Evolutionary conservation across 768 basidiomycete species (phyloP), one percentile per base, ranked within the genome.

Genomic region (Rickenella mellea): DNA sequence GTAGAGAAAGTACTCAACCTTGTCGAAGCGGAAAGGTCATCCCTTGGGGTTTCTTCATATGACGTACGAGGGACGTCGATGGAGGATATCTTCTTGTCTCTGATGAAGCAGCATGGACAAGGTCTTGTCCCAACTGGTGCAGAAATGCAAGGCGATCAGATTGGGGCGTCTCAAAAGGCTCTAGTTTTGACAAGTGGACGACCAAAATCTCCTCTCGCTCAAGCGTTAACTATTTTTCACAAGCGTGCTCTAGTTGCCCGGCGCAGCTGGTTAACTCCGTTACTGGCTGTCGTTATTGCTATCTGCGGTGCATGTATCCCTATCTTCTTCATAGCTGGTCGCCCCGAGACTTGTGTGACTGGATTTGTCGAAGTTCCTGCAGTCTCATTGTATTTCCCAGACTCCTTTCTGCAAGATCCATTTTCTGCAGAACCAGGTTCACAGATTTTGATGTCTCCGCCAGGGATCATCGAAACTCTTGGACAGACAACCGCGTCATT

Each of bases 71-170:
- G 82, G 8, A 80, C 84, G 1, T 76, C 83, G 6, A 80, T 90
- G 29, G 86, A 90, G 56, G 83, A 87, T 43, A 82, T 90, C 33
- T 89, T 90, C 63, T 67, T 90, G 15, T 68, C 72, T 29, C 59
- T 90, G 14, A 85, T 87, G 82, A 58, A 59, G 30, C 19, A 51
- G 36, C 1, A 33, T 26, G 12, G 61, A 70, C 21, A 59, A 66
- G 11, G 48, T 46, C 2, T 45, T 42, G n/a, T n/a, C n/a, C n/a
- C n/a, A n/a, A 19, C 15, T 37, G 6, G 27, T 33, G 36, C 42
- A 6, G 37, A 43, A 26, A 15, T 27, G 12, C 33, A 27, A 5
- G 27, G 24, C 26, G n/a, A 20, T 26, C 27, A 27, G 21, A 44
- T 24, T 28, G 35, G 17, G 15, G 17, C 43, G 36, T 22, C 27